These are phyloP conservation scores for Tricholoma sp. DNA, from an alignment of 768 basidiomycete genomes.

Conservation along the genomic window DNA sequence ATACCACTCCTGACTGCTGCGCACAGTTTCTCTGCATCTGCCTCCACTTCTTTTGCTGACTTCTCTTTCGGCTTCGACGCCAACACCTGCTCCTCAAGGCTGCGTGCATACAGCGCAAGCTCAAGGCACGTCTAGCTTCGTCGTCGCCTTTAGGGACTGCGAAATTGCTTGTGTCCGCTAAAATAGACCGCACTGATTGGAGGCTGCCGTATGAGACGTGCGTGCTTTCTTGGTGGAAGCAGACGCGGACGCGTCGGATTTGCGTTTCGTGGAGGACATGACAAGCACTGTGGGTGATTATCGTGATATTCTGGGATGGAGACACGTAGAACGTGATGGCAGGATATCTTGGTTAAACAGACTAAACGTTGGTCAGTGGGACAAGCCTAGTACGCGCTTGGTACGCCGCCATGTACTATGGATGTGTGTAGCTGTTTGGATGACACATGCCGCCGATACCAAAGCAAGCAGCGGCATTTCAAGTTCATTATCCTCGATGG, in stretches of 20 bases:
- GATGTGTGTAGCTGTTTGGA: neutral
- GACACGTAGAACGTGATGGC: neutral
- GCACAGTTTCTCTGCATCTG: slow-evolving; percentile 39
- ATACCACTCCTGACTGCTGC: slow-evolving; percentile 44
- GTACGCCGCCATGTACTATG: too few relatives aligned
- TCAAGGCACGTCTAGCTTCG: slow-evolving; percentile 15
- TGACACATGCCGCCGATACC: neutral
- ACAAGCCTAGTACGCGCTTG: too few relatives aligned
- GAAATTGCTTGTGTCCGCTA: slow-evolving; percentile 31
- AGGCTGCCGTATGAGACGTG: slow-evolving; percentile 22
- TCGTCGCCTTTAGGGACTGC: slow-evolving; percentile 28
- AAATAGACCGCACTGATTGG: slow-evolving; percentile 24
- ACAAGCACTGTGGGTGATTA: neutral
- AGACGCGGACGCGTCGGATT: slow-evolving; percentile 25
- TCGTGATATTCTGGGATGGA: neutral
- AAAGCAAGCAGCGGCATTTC: too few relatives aligned
- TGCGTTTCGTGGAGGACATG: slow-evolving; percentile 32
- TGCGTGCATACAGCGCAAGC: slow-evolving; percentile 24
- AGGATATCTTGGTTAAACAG: too few relatives aligned
- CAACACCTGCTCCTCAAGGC: slow-evolving; percentile 23
- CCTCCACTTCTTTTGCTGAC: slow-evolving; percentile 29
- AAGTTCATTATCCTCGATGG: slow-evolving; percentile 12
- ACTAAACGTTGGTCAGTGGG: too few relatives aligned
- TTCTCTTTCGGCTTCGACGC: slow-evolving; percentile 26
- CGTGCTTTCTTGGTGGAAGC: slow-evolving; percentile 25